Percentiles rank a stretch among this genome's conserved stretches.
These are phyloP conservation scores for Magnusiomyces starmeri DNA, from an alignment of 1,139 yeast species.

Conservation along the genomic window DNA sequence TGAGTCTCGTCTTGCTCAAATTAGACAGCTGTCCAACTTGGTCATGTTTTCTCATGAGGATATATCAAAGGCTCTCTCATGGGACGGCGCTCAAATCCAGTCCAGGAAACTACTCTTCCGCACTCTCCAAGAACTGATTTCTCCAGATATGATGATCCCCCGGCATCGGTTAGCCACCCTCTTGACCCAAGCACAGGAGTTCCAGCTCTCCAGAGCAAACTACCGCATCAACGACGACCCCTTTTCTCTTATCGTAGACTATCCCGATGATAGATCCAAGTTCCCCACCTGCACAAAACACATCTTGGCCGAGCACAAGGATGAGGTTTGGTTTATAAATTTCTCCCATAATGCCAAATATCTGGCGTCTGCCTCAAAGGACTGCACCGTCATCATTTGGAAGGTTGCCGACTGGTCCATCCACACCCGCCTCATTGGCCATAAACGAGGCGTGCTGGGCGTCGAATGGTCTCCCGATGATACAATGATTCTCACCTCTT, in stretches of 20 bases:
- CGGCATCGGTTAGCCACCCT: slow-evolving; percentile 44
- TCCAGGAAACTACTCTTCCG: slow-evolving; percentile 42
- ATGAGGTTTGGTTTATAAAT: slow-evolving; percentile 79
- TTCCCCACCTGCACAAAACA: slow-evolving; percentile 46
- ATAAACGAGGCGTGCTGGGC: slow-evolving; percentile 56
- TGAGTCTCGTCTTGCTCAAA: slow-evolving; percentile 20
- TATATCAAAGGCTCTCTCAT: slow-evolving; percentile 30
- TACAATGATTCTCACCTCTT: slow-evolving; percentile 56
- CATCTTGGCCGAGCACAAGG: slow-evolving; percentile 46
- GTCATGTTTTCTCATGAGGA: slow-evolving; percentile 33
- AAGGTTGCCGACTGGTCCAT: slow-evolving; percentile 51
- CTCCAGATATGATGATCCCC: slow-evolving; percentile 49
- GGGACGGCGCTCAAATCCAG: slow-evolving; percentile 36
- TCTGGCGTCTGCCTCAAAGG: slow-evolving; percentile 72
- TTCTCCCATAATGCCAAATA: slow-evolving; percentile 71
- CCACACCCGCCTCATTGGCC: slow-evolving; percentile 39
- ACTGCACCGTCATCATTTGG: slow-evolving; percentile 58
- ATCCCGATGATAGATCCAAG: slow-evolving; percentile 29
- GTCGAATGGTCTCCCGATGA: slow-evolving; percentile 72
- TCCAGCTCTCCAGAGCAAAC: slow-evolving; percentile 41
- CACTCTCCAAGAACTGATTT: slow-evolving; percentile 41
- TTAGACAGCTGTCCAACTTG: slow-evolving; percentile 34
- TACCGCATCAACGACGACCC: slow-evolving; percentile 29
- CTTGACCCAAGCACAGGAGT: slow-evolving; percentile 45
- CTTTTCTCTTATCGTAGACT: slow-evolving; percentile 31